phyloP scores from a whole-genome alignment of 345 rosid genomes.

The Aquilaria sinensis region DNA sequence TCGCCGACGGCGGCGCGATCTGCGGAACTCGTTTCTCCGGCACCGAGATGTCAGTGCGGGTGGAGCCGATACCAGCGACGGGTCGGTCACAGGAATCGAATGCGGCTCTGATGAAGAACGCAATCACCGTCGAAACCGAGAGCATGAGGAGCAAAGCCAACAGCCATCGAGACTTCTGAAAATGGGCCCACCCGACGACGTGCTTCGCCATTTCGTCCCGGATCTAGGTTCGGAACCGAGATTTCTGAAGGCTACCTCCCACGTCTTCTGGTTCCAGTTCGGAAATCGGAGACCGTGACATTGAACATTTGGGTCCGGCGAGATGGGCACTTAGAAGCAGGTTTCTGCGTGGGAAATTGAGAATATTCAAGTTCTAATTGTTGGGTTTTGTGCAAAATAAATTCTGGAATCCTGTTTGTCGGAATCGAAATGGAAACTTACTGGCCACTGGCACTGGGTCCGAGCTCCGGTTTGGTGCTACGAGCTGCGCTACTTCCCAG shows the following conservation, averaged over 20 bases:
- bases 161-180: constrained; percentile 32
- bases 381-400: neutral
- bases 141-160: constrained; percentile 33
- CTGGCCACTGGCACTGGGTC: too few species aligned
- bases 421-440: too few species aligned
- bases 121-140: constrained; percentile 28
- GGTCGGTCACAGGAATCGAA: constrained; percentile 36
- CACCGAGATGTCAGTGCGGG: constrained; percentile 1
- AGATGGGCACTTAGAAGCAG: constrained; percentile 6
- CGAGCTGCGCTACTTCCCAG: too few species aligned
- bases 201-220: constrained; percentile 34
- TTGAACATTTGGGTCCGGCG: constrained; percentile 17
- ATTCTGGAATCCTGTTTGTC: neutral
- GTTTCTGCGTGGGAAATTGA: neutral
- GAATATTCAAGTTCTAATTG: neutral
- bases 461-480: too few species aligned
- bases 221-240: constrained; percentile 3
- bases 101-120: constrained; percentile 30
- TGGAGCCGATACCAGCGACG: constrained; percentile 4
- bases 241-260: neutral
- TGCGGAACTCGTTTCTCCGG: neutral
- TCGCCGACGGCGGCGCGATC: constrained; percentile 15
- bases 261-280: constrained; percentile 18
- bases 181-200: constrained; percentile 21
- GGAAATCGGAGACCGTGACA: neutral